These are phyloP conservation scores for Manihot esculenta DNA, from an alignment of 441 rosid species.

Conservation along the genomic window DNA sequence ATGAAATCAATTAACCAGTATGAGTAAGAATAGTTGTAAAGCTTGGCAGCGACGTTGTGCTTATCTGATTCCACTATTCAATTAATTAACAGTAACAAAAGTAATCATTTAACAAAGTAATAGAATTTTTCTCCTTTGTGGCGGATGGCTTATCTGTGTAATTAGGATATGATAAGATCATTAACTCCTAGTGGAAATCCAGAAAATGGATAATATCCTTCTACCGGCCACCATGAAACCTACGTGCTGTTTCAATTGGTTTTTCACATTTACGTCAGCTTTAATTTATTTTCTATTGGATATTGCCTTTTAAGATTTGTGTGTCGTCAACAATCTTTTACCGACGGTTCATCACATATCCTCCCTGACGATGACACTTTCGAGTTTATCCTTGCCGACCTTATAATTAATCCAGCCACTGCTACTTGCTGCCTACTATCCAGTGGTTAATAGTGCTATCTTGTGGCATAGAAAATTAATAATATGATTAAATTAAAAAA, in stretches of 20 bases:
- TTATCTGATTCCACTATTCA: conserved; percentile 14
- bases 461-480: too few species aligned
- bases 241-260: too few species aligned
- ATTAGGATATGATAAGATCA: not conserved
- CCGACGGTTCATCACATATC: not conserved
- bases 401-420: too few species aligned
- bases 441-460: too few species aligned
- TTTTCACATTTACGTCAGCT: not conserved
- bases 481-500: too few species aligned
- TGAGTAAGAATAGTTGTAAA: too few species aligned
- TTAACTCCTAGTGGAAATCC: conserved; percentile 12
- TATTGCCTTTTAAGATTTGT: not conserved
- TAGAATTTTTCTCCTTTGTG: not conserved
- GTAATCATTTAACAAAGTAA: too few species aligned
- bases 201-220: not conserved
- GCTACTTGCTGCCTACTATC: too few species aligned
- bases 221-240: too few species aligned
- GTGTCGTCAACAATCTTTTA: not conserved
- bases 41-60: conserved; percentile 12
- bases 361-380: not conserved
- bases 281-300: not conserved
- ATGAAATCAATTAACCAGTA: too few species aligned
- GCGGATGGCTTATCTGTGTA: not conserved
- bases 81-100: not conserved
- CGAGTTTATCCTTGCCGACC: not conserved